Base-by-base conservation (phyloP, 2,329 filamentous ascomycete species). In the Cryphonectria japonica region DNA sequence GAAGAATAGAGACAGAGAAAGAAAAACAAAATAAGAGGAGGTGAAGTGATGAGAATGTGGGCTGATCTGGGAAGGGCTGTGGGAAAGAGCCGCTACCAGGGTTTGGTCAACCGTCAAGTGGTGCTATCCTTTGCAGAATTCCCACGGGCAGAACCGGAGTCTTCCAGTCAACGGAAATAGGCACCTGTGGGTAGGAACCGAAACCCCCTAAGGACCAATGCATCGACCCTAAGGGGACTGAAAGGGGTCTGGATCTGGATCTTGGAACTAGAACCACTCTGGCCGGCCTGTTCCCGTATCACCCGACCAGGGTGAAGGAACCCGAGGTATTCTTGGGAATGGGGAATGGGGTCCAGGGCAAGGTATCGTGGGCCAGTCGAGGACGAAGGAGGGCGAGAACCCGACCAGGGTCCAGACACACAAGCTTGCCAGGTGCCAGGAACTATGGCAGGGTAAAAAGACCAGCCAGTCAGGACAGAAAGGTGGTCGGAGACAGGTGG, bases 191-290 rank as follows among this genome's bases (percentile, higher is more conserved):
- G 46, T 11, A 57, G 26, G 13, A 32, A 5, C 8, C 2, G 13
- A 32, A 57, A 39, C 5, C 1, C 9, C 9, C 11, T 14, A 29
- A 57, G 54, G 19, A 26, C 54, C 54, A 57, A n/a, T 59, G 54
- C n/a, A 54, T 57, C 37, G 3, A 43, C 37, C 39, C 37, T 11
- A 64, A n/a, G n/a, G n/a, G 37, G 29, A 19, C 34, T 26, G 32
- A 13, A 39, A 64, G 37, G 39, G 39, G 32, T 46, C 61, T 64
- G 61, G 37, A 61, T 61, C 59, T 64, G 61, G 34, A 57, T 61
- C 59, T 61, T 61, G 37, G 37, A 60, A 46, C 57, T 50, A 39
- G 67, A 32, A 63, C 67, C 43, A n/a, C 59, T 39, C 67, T 68
- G 50, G 59, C 67, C 52, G 59, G 37, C 19, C 29, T 54, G 19